phyloP scores from a whole-genome alignment of 1,139 yeast genomes.

The Cylindricascospora bacillispora region DNA sequence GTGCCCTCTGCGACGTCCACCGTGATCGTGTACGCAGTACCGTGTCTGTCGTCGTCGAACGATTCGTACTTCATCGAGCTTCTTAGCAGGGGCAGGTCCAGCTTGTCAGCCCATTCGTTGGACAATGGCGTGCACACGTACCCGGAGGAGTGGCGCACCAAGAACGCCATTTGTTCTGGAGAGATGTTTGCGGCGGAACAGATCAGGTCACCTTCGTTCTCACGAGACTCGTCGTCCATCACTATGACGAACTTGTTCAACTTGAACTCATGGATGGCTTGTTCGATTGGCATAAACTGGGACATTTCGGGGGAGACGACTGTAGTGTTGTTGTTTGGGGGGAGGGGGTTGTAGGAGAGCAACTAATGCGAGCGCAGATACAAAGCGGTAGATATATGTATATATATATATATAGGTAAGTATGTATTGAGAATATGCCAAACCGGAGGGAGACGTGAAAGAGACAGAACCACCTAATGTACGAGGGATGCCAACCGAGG shows the following conservation, averaged over 20 bases:
- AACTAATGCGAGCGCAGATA: too few relatives aligned
- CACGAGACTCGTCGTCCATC: slow-evolving; percentile 91
- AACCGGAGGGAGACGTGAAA: too few relatives aligned
- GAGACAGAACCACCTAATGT: too few relatives aligned
- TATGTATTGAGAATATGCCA: too few relatives aligned
- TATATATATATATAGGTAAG: too few relatives aligned
- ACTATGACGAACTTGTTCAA: slow-evolving; percentile 86
- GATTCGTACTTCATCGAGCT: slow-evolving; percentile 27
- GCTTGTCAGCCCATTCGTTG: slow-evolving; percentile 60
- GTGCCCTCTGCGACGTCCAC: slow-evolving; percentile 78
- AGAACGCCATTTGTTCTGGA: slow-evolving; percentile 83
- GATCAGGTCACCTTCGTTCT: slow-evolving; percentile 94
- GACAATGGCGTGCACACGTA: slow-evolving; percentile 88
- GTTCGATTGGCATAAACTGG: slow-evolving; percentile 45
- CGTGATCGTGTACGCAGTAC: slow-evolving; percentile 92
- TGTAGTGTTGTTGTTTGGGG: neutral
- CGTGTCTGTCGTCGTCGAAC: slow-evolving; percentile 60
- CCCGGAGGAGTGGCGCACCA: slow-evolving; percentile 82
- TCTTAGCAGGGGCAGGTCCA: slow-evolving; percentile 72
- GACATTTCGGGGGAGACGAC: neutral
- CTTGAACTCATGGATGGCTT: slow-evolving; percentile 69
- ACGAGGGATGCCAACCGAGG: too few relatives aligned
- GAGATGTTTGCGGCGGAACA: slow-evolving; percentile 77
- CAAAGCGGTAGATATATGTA: too few relatives aligned
- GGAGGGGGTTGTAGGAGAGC: too few relatives aligned